Conservation (phyloP, 2,329 filamentous ascomycete species). For the Phoma herbarum region DNA sequence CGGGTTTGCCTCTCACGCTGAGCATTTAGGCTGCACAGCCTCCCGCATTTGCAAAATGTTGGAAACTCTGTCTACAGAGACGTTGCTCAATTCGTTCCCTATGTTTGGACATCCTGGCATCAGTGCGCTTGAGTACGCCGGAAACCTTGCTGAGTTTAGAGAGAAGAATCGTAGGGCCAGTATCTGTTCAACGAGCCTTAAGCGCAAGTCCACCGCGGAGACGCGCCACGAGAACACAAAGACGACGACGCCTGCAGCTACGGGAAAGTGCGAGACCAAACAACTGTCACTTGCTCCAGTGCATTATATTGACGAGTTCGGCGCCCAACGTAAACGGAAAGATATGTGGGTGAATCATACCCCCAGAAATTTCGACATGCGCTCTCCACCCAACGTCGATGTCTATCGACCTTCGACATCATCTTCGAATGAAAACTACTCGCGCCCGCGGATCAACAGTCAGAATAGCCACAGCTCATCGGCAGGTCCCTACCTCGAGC, state of each 20-base stretch:
- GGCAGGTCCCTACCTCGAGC: slow-evolving; percentile 16
- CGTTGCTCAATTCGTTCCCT: slow-evolving; percentile 34
- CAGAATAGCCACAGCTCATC: slow-evolving; percentile 24
- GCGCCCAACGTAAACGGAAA: slow-evolving; percentile 35
- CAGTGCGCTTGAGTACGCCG: slow-evolving; percentile 46
- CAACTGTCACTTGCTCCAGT: slow-evolving; percentile 24
- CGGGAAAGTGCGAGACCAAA: slow-evolving; percentile 20
- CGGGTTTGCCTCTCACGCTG: slow-evolving; percentile 15
- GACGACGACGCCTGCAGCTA: slow-evolving; percentile 24
- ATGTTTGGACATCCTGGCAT: slow-evolving; percentile 49
- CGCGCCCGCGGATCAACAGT: slow-evolving; percentile 30
- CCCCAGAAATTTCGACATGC: slow-evolving; percentile 41
- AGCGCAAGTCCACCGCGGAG: slow-evolving; percentile 31
- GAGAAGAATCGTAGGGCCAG: slow-evolving; percentile 28
- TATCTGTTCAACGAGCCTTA: slow-evolving; percentile 29
- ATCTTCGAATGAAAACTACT: slow-evolving; percentile 34
- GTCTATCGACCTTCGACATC: slow-evolving; percentile 27
- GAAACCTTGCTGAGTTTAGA: slow-evolving; percentile 27
- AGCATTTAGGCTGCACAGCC: slow-evolving; percentile 26
- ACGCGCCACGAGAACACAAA: slow-evolving; percentile 32
- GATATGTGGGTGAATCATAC: slow-evolving; percentile 49
- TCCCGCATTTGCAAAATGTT: slow-evolving; percentile 27
- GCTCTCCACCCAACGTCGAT: slow-evolving; percentile 27
- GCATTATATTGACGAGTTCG: slow-evolving; percentile 34
- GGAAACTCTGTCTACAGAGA: slow-evolving; percentile 31